Evolutionary conservation across 1,284 basidiomycete genomes (phyloP).

Genomic region (Trametes versicolor): DNA sequence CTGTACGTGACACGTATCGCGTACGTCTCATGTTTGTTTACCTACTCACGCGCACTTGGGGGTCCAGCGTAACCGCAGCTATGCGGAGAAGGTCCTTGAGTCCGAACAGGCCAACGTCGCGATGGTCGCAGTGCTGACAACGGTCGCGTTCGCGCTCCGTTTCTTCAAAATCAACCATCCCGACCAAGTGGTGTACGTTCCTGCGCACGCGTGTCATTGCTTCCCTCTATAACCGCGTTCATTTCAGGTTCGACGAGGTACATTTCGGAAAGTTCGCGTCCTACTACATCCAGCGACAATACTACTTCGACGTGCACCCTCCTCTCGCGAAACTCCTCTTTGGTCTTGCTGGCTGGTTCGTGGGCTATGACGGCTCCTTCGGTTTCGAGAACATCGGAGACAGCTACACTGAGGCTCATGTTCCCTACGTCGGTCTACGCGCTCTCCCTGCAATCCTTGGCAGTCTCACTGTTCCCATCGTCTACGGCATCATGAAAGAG

Average conservation of each 20-base stretch:
- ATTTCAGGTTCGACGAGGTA: constrained; percentile 90
- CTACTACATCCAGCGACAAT: constrained; percentile 90
- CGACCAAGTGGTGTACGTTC: constrained; percentile 90
- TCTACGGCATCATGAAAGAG: constrained; percentile 98
- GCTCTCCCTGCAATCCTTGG: constrained; percentile 92
- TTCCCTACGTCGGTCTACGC: constrained; percentile 95
- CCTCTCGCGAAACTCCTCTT: constrained; percentile 95
- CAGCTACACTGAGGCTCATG: constrained; percentile 86
- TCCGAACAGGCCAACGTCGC: constrained; percentile 65
- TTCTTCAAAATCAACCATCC: constrained; percentile 96
- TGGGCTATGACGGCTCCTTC: constrained; percentile 95
- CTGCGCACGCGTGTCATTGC: constrained; percentile 17
- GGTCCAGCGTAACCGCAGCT: constrained; percentile 53
- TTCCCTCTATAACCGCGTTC: background rate
- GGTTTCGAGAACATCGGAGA: constrained; percentile 97
- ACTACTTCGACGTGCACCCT: constrained; percentile 99
- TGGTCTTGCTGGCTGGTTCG: constrained; percentile 94
- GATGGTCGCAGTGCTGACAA: constrained; percentile 71
- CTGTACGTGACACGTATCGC: constrained; percentile 47
- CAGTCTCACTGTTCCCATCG: constrained; percentile 88
- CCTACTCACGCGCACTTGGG: constrained; percentile 13
- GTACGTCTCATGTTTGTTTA: constrained; percentile 7
- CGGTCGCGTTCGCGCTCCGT: constrained; percentile 81
- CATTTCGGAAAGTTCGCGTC: constrained; percentile 97
- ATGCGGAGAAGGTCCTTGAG: constrained; percentile 68